phyloP scores from a whole-genome alignment of 192 early-diverging fungal genomes.

The Coemansia reversa region DNA sequence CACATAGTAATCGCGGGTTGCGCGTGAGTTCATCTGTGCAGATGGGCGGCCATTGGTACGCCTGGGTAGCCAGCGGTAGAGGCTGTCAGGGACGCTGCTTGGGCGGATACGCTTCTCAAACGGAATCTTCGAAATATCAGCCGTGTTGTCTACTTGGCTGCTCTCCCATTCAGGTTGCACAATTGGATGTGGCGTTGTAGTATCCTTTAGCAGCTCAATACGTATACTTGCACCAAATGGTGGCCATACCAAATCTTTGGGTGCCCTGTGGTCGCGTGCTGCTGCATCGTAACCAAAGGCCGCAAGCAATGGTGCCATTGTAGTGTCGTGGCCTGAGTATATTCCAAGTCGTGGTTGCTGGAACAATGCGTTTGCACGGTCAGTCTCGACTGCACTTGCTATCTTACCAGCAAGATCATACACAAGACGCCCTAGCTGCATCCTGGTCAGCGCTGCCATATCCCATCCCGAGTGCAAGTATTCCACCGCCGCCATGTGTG shows the following conservation, averaged over 20 bases:
- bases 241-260: slow-evolving; percentile 27
- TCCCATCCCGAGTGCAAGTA: slow-evolving; percentile 20
- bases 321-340: slow-evolving; percentile 54
- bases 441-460: slow-evolving; percentile 24
- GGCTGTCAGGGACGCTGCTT: slow-evolving; percentile 28
- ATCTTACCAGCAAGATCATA: slow-evolving; percentile 36
- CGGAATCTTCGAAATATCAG: slow-evolving; percentile 21
- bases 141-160: slow-evolving; percentile 19
- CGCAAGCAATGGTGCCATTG: slow-evolving; percentile 45
- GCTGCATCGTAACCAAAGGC: slow-evolving; percentile 24
- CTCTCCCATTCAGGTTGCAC: slow-evolving; percentile 41
- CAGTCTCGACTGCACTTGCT: slow-evolving; percentile 26
- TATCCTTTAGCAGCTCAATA: slow-evolving; percentile 48
- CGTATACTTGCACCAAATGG: slow-evolving; percentile 40
- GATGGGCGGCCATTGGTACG: background rate
- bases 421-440: slow-evolving; percentile 36
- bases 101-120: slow-evolving; percentile 33
- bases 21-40: slow-evolving; percentile 24
- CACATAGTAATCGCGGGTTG: slow-evolving; percentile 47
- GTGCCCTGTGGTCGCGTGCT: background rate
- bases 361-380: slow-evolving; percentile 19
- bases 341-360: slow-evolving; percentile 13
- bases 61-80: slow-evolving; percentile 33
- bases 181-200: slow-evolving; percentile 20
- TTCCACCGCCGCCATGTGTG: slow-evolving; percentile 20